Evolutionary conservation across 2,329 filamentous ascomycete genomes (phyloP).

Genomic region (Alternaria postmessia): DNA sequence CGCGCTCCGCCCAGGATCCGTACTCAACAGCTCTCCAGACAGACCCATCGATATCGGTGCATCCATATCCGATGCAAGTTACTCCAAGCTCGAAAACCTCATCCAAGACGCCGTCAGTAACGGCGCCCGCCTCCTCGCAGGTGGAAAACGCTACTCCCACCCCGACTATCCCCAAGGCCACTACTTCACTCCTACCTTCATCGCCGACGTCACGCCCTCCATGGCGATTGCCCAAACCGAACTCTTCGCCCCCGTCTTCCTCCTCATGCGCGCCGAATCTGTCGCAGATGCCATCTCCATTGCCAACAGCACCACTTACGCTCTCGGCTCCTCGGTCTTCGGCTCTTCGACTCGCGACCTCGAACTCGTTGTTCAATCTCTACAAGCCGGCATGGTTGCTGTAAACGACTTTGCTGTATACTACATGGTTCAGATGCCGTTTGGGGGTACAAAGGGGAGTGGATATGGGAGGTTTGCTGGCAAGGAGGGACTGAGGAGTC

Average conservation of each 20-base stretch:
- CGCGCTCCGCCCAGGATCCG: slow-evolving; percentile 77
- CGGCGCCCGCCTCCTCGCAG: slow-evolving; percentile 82
- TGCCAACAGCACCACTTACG: slow-evolving; percentile 85
- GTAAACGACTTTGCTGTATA: slow-evolving; percentile 95
- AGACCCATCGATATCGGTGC: slow-evolving; percentile 81
- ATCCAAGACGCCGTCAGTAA: slow-evolving; percentile 78
- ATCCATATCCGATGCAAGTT: slow-evolving; percentile 82
- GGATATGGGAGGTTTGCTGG: slow-evolving; percentile 93
- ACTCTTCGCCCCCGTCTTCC: slow-evolving; percentile 90
- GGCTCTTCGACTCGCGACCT: slow-evolving; percentile 70
- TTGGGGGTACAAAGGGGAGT: slow-evolving; percentile 88
- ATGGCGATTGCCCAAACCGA: slow-evolving; percentile 93
- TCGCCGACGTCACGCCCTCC: slow-evolving; percentile 83
- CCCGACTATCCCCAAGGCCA: slow-evolving; percentile 79
- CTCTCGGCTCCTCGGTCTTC: slow-evolving; percentile 88
- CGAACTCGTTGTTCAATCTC: slow-evolving; percentile 68
- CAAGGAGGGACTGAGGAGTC: slow-evolving; percentile 80
- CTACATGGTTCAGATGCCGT: slow-evolving; percentile 93
- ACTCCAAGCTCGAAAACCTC: slow-evolving; percentile 77
- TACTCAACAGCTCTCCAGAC: slow-evolving; percentile 57
- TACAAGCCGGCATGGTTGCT: slow-evolving; percentile 88
- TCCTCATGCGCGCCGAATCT: slow-evolving; percentile 77
- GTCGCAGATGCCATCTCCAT: slow-evolving; percentile 74
- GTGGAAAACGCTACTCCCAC: slow-evolving; percentile 76
- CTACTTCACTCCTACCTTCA: slow-evolving; percentile 90